Evolutionary conservation across 1,284 basidiomycete genomes (phyloP), one percentile per base, ranked within the genome.

Genomic region (Heterobasidion parviporum): DNA sequence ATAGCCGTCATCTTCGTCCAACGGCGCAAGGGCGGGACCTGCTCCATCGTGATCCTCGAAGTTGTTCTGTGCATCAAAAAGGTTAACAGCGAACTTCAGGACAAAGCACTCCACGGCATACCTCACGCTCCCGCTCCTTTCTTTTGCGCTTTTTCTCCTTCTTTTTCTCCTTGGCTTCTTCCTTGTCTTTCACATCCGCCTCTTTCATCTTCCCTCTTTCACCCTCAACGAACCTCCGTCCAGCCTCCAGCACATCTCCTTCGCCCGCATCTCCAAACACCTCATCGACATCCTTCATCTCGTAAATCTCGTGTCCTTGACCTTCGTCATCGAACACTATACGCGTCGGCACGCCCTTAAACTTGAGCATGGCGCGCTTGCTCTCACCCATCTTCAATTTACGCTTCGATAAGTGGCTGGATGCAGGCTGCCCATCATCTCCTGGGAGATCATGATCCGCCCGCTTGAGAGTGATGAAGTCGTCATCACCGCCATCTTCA

Each of bases 391-490:
- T 75, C 69, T 87, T 83, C 48, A 81, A 73, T 65, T 90, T 87
- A 45, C 75, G 82, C 67, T 78, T 85, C 60, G 74, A 82, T 35
- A 74, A 63, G 59, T 80, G 75, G 2, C 71, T 74, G 26, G 68
- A 66, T 70, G 81, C 67, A 16, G 68, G 61, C 15, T 69, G 59
- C 16, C 64, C 65, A 1, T 61, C 65, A 45, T 74, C 74, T 43
- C 70, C 72, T 20, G 77, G 73, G 12, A 95, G 75, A 16, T 85
- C 87, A 69, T 99, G 96, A 67, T 98, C 82, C 0, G 85, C 86
- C 8, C 96, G 88, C 67, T 94, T 94, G 60, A 99, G 82, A 0
- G 92, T 95, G 68, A 99, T 91, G 66, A 98, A 96, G 58, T 97
- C 95, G 62, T 86, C 86, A 6, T 87, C 88, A 8, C 87, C 88